Conservation (phyloP, 495 filamentous ascomycete species). For the Talaromyces wortmannii region DNA sequence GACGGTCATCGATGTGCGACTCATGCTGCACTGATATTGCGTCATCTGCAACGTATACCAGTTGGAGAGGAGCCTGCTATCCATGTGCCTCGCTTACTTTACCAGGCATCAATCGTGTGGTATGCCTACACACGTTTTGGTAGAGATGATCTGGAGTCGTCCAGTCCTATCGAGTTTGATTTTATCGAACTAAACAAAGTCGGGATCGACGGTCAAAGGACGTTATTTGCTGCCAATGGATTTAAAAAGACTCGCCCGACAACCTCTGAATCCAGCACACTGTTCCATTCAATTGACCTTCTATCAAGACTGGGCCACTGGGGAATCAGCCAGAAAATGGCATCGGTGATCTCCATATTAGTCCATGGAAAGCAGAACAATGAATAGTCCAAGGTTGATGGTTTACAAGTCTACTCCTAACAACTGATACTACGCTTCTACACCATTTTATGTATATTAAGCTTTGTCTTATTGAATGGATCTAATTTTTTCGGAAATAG, state of each 20-base stretch:
- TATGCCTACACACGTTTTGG: conserved; percentile 11
- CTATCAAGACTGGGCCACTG: neutral
- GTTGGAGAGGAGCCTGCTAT: conserved; percentile 12
- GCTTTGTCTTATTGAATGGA: too few relatives aligned
- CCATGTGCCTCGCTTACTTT: conserved; percentile 12
- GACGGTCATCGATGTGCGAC: conserved; percentile 12
- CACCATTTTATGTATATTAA: too few relatives aligned
- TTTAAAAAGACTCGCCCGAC: conserved; percentile 4
- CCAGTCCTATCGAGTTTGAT: neutral
- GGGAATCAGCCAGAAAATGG: conserved; percentile 12
- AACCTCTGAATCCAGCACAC: neutral
- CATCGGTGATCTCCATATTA: conserved; percentile 7
- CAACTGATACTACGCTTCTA: too few relatives aligned
- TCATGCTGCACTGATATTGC: conserved; percentile 13
- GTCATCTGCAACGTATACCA: conserved; percentile 7
- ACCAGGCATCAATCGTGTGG: conserved; percentile 10
- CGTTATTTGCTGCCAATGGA: conserved; percentile 12
- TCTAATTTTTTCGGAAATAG: too few relatives aligned
- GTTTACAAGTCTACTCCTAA: too few relatives aligned
- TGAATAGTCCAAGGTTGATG: neutral
- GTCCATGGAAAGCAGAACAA: conserved; percentile 1
- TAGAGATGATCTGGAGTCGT: conserved; percentile 7
- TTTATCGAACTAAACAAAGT: conserved; percentile 2
- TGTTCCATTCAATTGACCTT: neutral
- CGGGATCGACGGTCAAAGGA: conserved; percentile 10